These are phyloP conservation scores for Rosa chinensis DNA, from an alignment of 306 rosid species.

Conservation along the genomic window DNA sequence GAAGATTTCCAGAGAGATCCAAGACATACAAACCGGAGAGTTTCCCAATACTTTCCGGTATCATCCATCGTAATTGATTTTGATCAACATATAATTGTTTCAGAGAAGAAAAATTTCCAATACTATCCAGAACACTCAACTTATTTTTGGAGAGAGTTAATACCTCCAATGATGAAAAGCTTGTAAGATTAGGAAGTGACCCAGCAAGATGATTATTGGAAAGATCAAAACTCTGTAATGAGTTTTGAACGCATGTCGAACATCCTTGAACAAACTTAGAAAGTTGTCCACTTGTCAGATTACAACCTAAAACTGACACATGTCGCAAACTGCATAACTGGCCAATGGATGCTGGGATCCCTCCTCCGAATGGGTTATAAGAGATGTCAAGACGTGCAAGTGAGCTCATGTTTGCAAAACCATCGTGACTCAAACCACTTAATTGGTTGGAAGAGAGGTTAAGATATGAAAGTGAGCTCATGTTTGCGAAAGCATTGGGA, in stretches of 20 bases:
- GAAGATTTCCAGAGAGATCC: no score
- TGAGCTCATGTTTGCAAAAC: no score
- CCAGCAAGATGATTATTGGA: background rate
- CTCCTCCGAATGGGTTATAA: background rate
- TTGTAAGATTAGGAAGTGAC: background rate
- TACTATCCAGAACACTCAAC: background rate
- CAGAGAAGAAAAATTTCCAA: background rate
- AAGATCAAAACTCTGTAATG: background rate
- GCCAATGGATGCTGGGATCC: background rate
- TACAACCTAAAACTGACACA: background rate
- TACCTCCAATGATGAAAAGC: background rate
- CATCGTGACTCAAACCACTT: background rate
- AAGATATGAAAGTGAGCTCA: background rate
- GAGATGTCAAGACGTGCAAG: no score
- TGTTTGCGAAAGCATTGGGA: background rate
- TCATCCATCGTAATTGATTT: background rate
- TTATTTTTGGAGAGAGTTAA: background rate
- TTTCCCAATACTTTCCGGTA: background rate
- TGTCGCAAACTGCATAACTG: background rate
- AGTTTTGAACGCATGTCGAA: background rate
- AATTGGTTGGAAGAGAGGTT: background rate
- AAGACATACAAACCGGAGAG: no score
- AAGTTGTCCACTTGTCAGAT: background rate
- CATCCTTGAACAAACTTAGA: background rate
- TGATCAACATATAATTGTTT: rapidly evolving